Conservation (phyloP, 306 rosid species). For the Ormosia emarginata region DNA sequence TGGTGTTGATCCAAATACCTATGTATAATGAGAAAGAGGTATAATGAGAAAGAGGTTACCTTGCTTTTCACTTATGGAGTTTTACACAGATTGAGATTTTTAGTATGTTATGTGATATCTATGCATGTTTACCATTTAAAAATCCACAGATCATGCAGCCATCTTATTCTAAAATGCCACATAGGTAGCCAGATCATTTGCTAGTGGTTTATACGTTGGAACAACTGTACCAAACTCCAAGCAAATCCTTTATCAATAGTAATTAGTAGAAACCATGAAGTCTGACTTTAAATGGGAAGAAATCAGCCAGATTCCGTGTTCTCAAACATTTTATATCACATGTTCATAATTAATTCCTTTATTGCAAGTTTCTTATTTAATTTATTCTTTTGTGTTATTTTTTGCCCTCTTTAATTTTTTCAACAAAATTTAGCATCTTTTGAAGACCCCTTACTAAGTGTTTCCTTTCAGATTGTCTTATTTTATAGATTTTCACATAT, state of each 20-base stretch:
- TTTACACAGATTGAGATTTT: not conserved
- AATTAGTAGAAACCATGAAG: not conserved
- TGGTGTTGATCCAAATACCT: slow-evolving; percentile 55
- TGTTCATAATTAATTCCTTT: not conserved
- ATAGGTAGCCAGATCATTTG: not conserved
- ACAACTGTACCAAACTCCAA: slow-evolving; percentile 1
- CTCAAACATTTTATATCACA: not conserved
- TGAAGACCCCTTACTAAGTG: not conserved
- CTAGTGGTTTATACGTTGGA: not conserved
- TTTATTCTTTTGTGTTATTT: not conserved
- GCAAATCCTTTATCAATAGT: not conserved
- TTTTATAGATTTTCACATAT: not conserved
- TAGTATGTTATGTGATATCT: not conserved
- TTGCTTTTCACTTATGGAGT: not conserved
- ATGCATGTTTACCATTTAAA: not conserved
- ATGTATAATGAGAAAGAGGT: slow-evolving; percentile 70
- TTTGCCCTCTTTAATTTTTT: not conserved
- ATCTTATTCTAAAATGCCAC: not conserved
- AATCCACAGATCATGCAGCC: not conserved
- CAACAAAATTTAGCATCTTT: slow-evolving; percentile 5
- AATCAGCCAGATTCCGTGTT: slow-evolving; percentile 11
- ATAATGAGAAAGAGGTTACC: too few species aligned
- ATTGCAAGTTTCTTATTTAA: not conserved
- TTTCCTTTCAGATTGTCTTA: slow-evolving; percentile 11
- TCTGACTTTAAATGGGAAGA: not conserved